Evolutionary conservation across 192 early-diverging fungal species (phyloP), one percentile per base, ranked within the genome.

Genomic region (Podila verticillata): DNA sequence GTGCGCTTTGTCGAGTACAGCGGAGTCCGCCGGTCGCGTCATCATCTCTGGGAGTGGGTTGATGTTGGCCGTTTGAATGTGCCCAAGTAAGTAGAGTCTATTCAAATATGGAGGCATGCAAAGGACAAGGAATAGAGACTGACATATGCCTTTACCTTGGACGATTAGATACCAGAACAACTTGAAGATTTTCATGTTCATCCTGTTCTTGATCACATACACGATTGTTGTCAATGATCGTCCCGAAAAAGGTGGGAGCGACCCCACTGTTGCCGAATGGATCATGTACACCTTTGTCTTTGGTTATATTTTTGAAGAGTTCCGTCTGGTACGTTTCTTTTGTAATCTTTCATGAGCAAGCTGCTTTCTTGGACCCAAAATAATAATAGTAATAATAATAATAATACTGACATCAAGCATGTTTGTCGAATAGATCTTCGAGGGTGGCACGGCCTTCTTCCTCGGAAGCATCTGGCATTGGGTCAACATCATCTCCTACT

Each of bases 401-500:
- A n/a, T n/a, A n/a, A 47, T 20, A 22, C 62, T 22, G 34, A 28
- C 44, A 65, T 29, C 13, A 47, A 6, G 20, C 54, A 63, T 24
- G 4, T 36, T 51, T 28, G 44, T 7, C n/a, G n/a, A 2, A 15
- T 75, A 82, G 81, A 74, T 82, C 22, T 82, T 75, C 30, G 74
- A 82, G 30, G 81, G 81, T 26, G 81, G 81, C 58, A 75, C 74
- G 32, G 70, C 70, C 5, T 82, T 82, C 31, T 82, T 75, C 64
- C 34, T 82, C 17, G 73, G 74, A 5, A 75, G 75, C 44, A 35
- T 83, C 17, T 83, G 82, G 82, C 71, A 77, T 44, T 83, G 82
- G 82, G 44, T 79, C 69, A 83, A 79, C 61, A 78, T 83, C 57
- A 79, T 83, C 24, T 83, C 75, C 1, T 75, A 73, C 35, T 68